Base-by-base conservation (phyloP, 768 basidiomycete genomes). In the Lactifluus echinatus region DNA sequence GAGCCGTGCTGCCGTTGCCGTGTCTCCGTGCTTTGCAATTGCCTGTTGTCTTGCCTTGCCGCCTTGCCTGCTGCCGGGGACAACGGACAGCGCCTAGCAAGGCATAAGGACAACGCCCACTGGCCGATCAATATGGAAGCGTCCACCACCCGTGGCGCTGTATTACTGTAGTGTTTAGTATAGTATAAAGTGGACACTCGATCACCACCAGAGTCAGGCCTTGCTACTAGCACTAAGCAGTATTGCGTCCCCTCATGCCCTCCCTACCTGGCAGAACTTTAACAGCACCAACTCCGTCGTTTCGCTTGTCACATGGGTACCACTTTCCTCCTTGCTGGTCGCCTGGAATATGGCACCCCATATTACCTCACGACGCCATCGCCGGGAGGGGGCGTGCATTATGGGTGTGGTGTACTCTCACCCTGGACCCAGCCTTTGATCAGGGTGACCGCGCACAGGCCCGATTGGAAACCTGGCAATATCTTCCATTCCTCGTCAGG, bases 381-480 rank as follows among this genome's bases (percentile, higher is more conserved):
- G 26, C 43, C 56, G 29, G 14, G 42, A 51, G 56, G 56, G n/a
- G 47, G 31, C 21, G 54, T 40, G 37, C 21, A 28, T 29, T 53
- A 11, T 17, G 31, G 10, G 17, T 17, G n/a, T 11, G 40, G 12
- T 31, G 19, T 6, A 12, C 34, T 14, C 8, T 40, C 39, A 39
- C 50, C 39, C 14, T 28, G 7, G 24, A 23, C n/a, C 11, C 26
- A 24, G 17, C 24, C 3, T 19, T 19, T 12, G 47, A 42, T 42
- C 7, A 43, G 29, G n/a, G 37, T 29, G 40, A 50, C 7, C 21
- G 43, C 33, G 33, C 8, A 28, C 66, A 83, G 81, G 76, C 23
- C 59, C 66, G 34, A 70, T 75, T 8, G 79, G 79, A 37, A 79
- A 82, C 57, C 67, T 79, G 28, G 80, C 79, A 6, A 64, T 79